Percentiles rank a stretch among this genome's conserved stretches.
These are phyloP conservation scores for Cercophora sp. DNA, from an alignment of 495 filamentous ascomycete species.

Conservation along the genomic window DNA sequence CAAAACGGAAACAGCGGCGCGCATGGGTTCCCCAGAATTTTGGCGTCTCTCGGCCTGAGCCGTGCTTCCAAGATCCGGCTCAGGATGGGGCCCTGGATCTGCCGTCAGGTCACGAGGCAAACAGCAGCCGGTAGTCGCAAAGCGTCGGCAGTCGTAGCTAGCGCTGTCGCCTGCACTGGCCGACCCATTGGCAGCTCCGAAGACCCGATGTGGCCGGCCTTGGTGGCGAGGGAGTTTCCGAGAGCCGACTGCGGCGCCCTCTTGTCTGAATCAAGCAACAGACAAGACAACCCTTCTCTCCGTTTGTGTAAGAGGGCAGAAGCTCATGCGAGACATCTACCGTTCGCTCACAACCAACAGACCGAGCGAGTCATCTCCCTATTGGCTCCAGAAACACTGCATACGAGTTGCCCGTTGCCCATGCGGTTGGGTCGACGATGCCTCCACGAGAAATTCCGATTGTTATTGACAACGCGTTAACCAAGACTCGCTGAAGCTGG, in stretches of 20 bases:
- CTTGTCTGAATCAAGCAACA: too few species aligned
- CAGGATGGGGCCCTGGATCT: neutral
- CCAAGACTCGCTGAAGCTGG: conserved; percentile 14
- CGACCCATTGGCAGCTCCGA: neutral
- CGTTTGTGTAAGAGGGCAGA: too few species aligned
- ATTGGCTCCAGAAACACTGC: too few species aligned
- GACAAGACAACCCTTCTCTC: too few species aligned
- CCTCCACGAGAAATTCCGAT: conserved; percentile 4
- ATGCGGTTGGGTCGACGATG: neutral
- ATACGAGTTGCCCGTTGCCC: too few species aligned
- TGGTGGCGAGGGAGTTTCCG: too few species aligned
- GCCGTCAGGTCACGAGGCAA: neutral
- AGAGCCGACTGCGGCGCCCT: too few species aligned
- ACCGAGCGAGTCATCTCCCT: too few species aligned
- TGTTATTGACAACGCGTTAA: conserved; percentile 1
- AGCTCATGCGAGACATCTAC: too few species aligned
- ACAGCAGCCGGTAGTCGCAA: too few species aligned
- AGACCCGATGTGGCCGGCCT: neutral
- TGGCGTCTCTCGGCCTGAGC: neutral
- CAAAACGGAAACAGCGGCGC: conserved; percentile 3
- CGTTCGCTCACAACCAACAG: too few species aligned
- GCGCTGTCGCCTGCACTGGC: too few species aligned
- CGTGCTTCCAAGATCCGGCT: neutral
- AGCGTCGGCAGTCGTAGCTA: neutral
- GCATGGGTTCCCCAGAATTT: conserved; percentile 4